These are phyloP conservation scores for Lomentospora prolificans DNA, from an alignment of 2,329 filamentous ascomycete species.

Conservation along the genomic window DNA sequence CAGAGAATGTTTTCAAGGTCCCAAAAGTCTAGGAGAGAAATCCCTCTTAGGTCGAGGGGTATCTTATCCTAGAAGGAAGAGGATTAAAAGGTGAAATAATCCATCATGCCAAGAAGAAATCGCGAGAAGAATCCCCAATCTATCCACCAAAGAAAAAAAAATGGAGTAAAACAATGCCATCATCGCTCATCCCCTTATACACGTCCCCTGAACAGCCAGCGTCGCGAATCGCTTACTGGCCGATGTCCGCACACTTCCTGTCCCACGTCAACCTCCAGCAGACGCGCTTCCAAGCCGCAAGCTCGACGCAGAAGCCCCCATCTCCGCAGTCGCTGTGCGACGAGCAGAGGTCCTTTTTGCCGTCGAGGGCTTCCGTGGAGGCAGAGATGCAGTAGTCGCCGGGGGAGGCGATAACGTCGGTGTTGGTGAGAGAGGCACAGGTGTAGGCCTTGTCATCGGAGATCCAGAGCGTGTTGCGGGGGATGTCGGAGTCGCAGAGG, in stretches of 20 bases:
- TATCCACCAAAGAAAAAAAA: neutral
- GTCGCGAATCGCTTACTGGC: neutral
- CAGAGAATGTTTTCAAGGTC: neutral
- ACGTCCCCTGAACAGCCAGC: too few relatives aligned
- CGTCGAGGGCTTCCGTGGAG: neutral
- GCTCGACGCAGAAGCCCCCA: neutral
- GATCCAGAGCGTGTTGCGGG: conserved; percentile 6
- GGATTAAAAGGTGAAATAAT: neutral
- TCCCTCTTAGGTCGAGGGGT: neutral
- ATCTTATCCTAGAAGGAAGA: neutral
- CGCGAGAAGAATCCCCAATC: neutral
- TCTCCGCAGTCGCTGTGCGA: neutral
- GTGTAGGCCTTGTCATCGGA: conserved; percentile 2
- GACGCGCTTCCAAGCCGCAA: neutral
- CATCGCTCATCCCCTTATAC: too few relatives aligned
- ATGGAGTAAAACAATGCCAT: too few relatives aligned
- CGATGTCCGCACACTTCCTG: neutral
- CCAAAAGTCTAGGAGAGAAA: neutral
- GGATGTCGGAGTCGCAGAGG: conserved; percentile 2
- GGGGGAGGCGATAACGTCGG: neutral
- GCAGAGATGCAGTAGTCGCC: conserved; percentile 5
- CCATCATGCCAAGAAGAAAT: neutral
- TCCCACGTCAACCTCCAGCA: conserved; percentile 5
- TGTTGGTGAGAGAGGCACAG: neutral
- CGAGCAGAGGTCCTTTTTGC: neutral